Conservation (phyloP, 768 basidiomycete genomes). For the Suillus sp. region DNA sequence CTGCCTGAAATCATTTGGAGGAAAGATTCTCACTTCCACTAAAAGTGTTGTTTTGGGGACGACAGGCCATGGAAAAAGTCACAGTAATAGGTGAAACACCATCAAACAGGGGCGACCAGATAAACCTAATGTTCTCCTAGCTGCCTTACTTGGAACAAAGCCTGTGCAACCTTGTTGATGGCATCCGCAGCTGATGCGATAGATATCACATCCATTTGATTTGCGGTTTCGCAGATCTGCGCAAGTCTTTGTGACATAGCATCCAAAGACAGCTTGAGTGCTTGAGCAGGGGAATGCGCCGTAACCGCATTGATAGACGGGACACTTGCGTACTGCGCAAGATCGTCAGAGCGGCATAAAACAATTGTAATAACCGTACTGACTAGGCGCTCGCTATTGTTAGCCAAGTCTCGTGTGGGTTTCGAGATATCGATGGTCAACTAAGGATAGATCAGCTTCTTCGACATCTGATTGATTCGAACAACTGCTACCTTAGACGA, state of each 20-base stretch:
- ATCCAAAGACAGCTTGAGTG: constrained; percentile 56
- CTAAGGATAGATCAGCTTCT: constrained; percentile 16
- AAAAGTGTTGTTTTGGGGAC: background rate
- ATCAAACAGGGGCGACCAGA: constrained; percentile 1
- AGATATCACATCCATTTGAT: constrained; percentile 45
- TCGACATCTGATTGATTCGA: constrained; percentile 13
- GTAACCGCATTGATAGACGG: constrained; percentile 16
- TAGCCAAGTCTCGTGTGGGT: constrained; percentile 19
- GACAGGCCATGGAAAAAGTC: background rate
- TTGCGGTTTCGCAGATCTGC: constrained; percentile 41
- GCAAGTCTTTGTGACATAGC: constrained; percentile 53
- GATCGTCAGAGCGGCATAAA: constrained; percentile 11
- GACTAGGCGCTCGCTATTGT: constrained; percentile 21
- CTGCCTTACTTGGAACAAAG: constrained; percentile 60
- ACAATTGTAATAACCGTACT: background rate
- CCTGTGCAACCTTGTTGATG: constrained; percentile 64
- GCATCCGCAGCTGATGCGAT: constrained; percentile 68
- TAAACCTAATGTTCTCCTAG: constrained; percentile 44
- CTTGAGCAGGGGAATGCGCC: constrained; percentile 38
- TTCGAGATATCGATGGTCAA: constrained; percentile 24
- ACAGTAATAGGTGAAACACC: background rate
- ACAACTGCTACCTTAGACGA: constrained; percentile 28
- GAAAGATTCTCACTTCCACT: background rate
- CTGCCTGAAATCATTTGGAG: background rate
- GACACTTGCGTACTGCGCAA: constrained; percentile 21